These are phyloP conservation scores for Brassica cretica DNA, from an alignment of 345 rosid genomes.

Conservation along the genomic window DNA sequence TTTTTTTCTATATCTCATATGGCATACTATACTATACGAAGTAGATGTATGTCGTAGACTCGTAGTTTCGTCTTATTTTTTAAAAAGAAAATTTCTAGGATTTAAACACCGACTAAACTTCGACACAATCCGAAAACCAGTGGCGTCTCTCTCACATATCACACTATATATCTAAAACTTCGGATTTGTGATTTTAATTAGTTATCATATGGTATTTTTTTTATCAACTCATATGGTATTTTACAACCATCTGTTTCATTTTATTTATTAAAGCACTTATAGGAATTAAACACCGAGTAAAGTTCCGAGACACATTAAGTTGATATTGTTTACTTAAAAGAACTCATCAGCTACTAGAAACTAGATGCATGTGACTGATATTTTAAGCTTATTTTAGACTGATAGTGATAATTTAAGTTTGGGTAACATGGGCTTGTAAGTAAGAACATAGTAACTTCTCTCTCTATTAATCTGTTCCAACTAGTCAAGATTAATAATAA, in stretches of 20 bases:
- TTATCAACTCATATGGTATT: not conserved
- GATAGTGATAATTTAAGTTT: not conserved
- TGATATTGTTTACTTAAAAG: not conserved
- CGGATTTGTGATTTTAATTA: not conserved
- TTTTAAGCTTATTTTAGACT: not conserved
- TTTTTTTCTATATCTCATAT: not conserved
- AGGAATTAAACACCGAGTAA: not conserved
- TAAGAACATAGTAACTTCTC: not conserved
- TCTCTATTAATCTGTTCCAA: not conserved
- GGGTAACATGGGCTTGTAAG: constrained; percentile 32
- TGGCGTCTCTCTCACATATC: not conserved
- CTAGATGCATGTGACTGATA: constrained; percentile 22
- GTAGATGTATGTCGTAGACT: not conserved
- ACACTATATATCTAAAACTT: not conserved
- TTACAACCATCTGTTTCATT: not conserved
- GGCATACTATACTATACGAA: not conserved
- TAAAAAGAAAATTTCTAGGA: not conserved
- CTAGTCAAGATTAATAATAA: constrained; percentile 10
- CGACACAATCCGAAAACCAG: not conserved
- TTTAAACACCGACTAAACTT: not conserved
- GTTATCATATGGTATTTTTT: not conserved
- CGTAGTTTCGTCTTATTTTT: not conserved
- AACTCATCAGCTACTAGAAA: not conserved
- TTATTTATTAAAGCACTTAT: not conserved
- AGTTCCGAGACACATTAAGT: constrained; percentile 2